A percentile compares a stretch with the other conserved stretches of the same genome.
phyloP scores from a whole-genome alignment of 2,329 filamentous ascomycete species.

The Pseudogymnoascus sp. region DNA sequence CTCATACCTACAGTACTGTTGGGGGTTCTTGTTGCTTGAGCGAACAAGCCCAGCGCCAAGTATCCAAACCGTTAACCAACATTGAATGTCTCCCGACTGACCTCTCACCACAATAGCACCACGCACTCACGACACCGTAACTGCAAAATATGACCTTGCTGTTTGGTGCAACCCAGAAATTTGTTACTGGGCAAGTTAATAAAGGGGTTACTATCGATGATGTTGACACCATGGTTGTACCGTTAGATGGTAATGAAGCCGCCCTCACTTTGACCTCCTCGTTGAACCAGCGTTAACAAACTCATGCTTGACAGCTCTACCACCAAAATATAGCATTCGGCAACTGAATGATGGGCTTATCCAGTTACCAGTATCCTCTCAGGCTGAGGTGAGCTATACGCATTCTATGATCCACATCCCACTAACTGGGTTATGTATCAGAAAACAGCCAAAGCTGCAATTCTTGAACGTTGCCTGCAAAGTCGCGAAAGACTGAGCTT shows the following conservation, averaged over 20 bases:
- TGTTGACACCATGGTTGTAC: neutral
- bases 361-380: neutral
- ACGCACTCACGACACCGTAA: neutral
- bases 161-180: neutral
- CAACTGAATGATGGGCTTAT: neutral
- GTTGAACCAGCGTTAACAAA: neutral
- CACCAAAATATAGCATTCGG: neutral
- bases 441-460: neutral
- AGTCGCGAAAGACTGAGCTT: neutral
- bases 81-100: neutral
- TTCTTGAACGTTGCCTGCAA: neutral
- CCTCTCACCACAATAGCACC: neutral
- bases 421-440: neutral
- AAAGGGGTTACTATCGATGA: neutral
- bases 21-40: neutral
- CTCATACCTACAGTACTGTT: neutral
- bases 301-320: neutral
- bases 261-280: neutral
- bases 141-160: conserved; percentile 2
- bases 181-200: neutral
- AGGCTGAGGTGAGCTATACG: neutral
- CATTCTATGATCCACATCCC: neutral
- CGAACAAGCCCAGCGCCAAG: neutral
- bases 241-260: neutral
- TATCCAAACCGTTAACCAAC: neutral